A percentile compares a stretch with the other conserved stretches of the same genome.
Evolutionary conservation across 2,329 filamentous ascomycete species (phyloP).

Genomic region (Paraphaeosphaeria sporulosa): DNA sequence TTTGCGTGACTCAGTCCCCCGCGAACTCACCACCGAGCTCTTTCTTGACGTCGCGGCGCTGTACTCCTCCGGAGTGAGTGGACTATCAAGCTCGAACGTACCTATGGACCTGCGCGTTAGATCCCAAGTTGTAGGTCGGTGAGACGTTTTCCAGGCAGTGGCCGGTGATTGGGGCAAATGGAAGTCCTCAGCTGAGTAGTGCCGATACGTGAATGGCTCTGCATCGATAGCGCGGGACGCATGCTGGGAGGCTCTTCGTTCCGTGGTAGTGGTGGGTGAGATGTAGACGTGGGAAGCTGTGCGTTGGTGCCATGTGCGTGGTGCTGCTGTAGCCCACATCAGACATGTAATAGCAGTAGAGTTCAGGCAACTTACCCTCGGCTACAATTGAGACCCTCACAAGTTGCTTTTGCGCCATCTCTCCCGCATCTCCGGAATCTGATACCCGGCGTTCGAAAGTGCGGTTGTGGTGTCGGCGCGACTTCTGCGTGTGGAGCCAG

Average conservation of each 20-base stretch:
- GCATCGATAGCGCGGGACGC: background rate
- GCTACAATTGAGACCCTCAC: background rate
- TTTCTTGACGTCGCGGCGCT: background rate
- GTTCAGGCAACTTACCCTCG: background rate
- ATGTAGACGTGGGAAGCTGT: background rate
- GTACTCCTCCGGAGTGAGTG: background rate
- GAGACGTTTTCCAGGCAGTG: background rate
- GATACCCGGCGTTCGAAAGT: conserved; percentile 4
- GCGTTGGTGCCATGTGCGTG: background rate
- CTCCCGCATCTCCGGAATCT: background rate
- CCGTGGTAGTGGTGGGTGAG: background rate
- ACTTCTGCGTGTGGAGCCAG: conserved; percentile 3
- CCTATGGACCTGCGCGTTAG: background rate
- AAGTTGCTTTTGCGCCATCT: background rate
- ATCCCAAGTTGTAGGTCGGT: background rate
- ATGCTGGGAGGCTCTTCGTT: background rate
- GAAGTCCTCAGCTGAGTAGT: conserved; percentile 10
- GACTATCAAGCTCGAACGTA: conserved; percentile 5
- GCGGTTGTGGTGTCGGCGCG: conserved; percentile 2
- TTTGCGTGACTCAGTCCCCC: background rate
- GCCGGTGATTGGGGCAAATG: background rate
- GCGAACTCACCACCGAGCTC: background rate
- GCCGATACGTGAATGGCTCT: background rate
- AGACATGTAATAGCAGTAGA: background rate
- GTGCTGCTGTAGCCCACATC: background rate